Evolutionary conservation across 208 protist genomes (phyloP).

Genomic region (Leptomonas pyrrhocoris): DNA sequence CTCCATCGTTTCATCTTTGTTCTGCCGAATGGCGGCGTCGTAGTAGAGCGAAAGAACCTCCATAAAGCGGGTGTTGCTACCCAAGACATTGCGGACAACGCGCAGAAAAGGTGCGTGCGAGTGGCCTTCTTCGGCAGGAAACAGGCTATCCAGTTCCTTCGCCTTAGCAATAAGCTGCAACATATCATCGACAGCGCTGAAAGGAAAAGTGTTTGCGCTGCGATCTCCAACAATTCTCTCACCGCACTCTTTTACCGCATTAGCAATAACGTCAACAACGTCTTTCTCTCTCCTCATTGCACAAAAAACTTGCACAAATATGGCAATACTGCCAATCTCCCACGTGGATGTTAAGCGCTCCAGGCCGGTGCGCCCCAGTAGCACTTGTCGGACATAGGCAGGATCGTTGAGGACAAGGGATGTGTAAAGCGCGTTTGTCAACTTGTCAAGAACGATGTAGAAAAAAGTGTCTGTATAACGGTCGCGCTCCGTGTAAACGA

Average conservation of each 20-base stretch:
- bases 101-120: slow-evolving; percentile 25
- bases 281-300: slow-evolving; percentile 31
- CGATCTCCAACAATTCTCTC: slow-evolving; percentile 16
- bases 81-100: slow-evolving; percentile 41
- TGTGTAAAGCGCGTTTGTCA: slow-evolving; percentile 31
- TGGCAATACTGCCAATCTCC: slow-evolving; percentile 28
- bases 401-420: slow-evolving; percentile 21
- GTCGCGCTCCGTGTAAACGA: slow-evolving; percentile 17
- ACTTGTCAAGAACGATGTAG: slow-evolving; percentile 30
- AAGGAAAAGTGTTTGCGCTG: slow-evolving; percentile 15
- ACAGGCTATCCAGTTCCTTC: slow-evolving; percentile 25
- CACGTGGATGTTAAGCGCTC: slow-evolving; percentile 18
- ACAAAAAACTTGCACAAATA: slow-evolving; percentile 26
- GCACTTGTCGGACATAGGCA: slow-evolving; percentile 21
- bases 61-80: slow-evolving; percentile 46
- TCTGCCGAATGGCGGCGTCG: slow-evolving; percentile 47
- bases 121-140: slow-evolving; percentile 19
- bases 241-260: slow-evolving; percentile 20
- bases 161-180: slow-evolving; percentile 27
- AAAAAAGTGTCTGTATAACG: slow-evolving; percentile 31
- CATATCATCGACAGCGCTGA: slow-evolving; percentile 26
- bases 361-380: slow-evolving; percentile 26
- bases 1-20: slow-evolving; percentile 22
- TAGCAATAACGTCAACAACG: slow-evolving; percentile 26
- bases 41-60: slow-evolving; percentile 65